A percentile compares a stretch with the other conserved stretches of the same genome.
phyloP scores from a whole-genome alignment of 2,329 filamentous ascomycete species.

The Aspergillus viridinutans region DNA sequence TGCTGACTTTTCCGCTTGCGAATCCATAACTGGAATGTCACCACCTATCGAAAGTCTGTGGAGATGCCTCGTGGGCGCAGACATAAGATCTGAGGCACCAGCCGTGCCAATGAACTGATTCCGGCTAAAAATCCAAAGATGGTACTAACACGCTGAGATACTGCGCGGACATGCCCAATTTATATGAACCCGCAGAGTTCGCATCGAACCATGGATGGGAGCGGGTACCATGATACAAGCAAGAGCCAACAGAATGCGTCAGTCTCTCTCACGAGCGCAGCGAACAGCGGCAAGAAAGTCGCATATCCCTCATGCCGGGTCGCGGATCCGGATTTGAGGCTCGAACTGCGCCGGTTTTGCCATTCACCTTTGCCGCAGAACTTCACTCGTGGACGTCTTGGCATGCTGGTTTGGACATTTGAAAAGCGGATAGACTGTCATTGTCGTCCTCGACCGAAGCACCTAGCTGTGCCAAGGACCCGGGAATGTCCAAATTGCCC shows the following conservation, averaged over 20 bases:
- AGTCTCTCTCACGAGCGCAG: not conserved
- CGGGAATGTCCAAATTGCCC: not conserved
- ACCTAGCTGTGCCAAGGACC: not conserved
- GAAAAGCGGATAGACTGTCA: not conserved
- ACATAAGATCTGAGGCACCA: constrained; percentile 24
- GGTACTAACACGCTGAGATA: constrained; percentile 1
- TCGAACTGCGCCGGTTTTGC: not conserved
- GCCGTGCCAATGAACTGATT: not conserved
- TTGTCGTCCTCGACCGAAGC: not conserved
- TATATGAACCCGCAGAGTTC: constrained; percentile 21
- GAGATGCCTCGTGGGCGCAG: constrained; percentile 38
- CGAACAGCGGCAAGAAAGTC: not conserved
- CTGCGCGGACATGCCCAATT: not conserved
- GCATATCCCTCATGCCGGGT: not conserved
- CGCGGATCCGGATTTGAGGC: not conserved
- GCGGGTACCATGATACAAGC: constrained; percentile 29
- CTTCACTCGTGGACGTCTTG: not conserved
- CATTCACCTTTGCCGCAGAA: not conserved
- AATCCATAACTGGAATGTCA: constrained; percentile 24
- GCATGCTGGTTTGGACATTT: not conserved
- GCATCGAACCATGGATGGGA: constrained; percentile 31
- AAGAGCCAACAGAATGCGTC: constrained; percentile 11
- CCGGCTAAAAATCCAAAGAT: not conserved
- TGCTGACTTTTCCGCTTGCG: not conserved
- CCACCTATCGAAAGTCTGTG: constrained; percentile 36